Conservation (phyloP, 257 asterid genomes). For the Perilla frutescens region DNA sequence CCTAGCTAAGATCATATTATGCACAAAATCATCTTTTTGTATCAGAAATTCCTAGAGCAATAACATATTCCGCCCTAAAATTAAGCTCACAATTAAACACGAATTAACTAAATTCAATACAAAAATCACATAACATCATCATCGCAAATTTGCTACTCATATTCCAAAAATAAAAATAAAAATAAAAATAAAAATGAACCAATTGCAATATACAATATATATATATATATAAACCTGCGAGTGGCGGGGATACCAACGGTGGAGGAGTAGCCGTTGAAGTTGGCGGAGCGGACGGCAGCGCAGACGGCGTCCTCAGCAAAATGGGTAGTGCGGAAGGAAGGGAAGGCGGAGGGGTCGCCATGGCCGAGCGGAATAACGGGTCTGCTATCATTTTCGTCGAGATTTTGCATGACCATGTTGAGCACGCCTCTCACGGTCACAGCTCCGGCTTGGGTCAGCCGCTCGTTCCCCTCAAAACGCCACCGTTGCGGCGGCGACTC, state of each 20-base stretch:
- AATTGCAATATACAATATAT: too few species aligned
- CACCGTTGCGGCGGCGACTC: constrained; percentile 38
- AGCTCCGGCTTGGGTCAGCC: constrained; percentile 48
- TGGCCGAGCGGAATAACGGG: constrained; percentile 65
- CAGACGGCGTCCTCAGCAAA: constrained; percentile 69
- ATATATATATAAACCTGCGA: constrained; percentile 48
- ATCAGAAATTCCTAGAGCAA: neutral
- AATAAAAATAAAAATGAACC: too few species aligned
- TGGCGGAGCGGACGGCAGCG: constrained; percentile 62
- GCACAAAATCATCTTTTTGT: neutral
- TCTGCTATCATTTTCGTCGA: constrained; percentile 48
- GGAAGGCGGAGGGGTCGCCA: constrained; percentile 85
- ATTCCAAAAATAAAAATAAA: too few species aligned
- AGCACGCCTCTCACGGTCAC: constrained; percentile 61
- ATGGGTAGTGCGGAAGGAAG: constrained; percentile 59
- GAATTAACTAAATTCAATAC: too few species aligned
- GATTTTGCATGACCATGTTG: constrained; percentile 41
- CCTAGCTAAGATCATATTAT: neutral
- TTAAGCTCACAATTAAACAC: too few species aligned
- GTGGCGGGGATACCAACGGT: constrained; percentile 66
- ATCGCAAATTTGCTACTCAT: too few species aligned
- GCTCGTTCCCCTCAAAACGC: constrained; percentile 60
- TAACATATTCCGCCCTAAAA: too few species aligned
- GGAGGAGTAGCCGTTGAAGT: constrained; percentile 75
- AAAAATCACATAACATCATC: too few species aligned